Base-by-base conservation (phyloP, 495 filamentous ascomycete species). In the Schizothecium vesticola region DNA sequence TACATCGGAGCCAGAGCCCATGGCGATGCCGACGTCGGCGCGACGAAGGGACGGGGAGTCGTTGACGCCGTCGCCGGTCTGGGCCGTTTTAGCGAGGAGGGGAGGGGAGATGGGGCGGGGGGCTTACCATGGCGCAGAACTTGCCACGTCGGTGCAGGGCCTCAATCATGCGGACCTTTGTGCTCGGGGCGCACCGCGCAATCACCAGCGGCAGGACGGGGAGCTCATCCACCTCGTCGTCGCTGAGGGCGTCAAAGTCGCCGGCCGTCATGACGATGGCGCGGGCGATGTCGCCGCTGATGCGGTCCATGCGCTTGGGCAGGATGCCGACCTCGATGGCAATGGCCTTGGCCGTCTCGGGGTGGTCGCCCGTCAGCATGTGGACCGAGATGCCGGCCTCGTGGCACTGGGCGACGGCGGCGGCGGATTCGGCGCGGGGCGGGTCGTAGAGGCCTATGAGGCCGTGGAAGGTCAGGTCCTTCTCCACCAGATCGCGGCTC, bases 1-100 rank as follows among this genome's bases (percentile, higher is more conserved):
- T 2, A 96, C 93, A 70, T 96, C 93, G 21, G 90, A 92, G 3
- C 93, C 93, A 59, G 90, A 84, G 11, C 91, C 91, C 91, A 94
- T 94, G 29, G 91, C 92, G 65, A 95, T 95, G 22, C 92, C 92
- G 3, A 94, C 90, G 70, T 95, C 92, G 3, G 92, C 90, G 60
- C 86, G 83, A 51, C 88, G 88, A 12, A 96, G 80, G 3, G 90
- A 90, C 0, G 92, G 92, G 0, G 90, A 89, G 69, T 96, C 92
- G 70, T 96, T 96, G 36, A 96, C 92, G 19, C 92, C 92, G 71
- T 96, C 92, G 11, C 91, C 86, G 8, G 86, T 89, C 75, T 77
- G 63, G 3, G 28, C 3, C 26, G 21, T 0, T 29, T 59, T 22
- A 61, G 64, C 58, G 22, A 19, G 10, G 33, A 64, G 10, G 5